A percentile compares a stretch with the other conserved stretches of the same genome.
Conservation (phyloP, 768 basidiomycete genomes). For the Lentinula sp. region DNA sequence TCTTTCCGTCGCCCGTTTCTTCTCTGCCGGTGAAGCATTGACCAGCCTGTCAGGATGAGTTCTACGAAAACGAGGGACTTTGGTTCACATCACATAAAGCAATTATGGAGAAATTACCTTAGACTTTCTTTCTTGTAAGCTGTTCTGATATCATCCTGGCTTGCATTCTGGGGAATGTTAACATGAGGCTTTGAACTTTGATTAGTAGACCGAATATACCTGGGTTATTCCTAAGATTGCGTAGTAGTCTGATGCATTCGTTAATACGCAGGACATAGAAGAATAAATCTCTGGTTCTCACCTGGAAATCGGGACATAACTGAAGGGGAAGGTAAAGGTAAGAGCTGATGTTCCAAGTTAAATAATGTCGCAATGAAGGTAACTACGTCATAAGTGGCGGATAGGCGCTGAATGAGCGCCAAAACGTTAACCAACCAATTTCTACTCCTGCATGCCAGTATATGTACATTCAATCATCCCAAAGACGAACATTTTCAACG, state of each 20-base stretch:
- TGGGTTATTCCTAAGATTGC: background rate
- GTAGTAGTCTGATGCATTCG: background rate
- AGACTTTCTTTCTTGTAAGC: constrained; percentile 80
- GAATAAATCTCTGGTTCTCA: background rate
- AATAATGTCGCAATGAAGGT: background rate
- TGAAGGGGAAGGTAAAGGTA: background rate
- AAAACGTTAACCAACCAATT: too few species aligned
- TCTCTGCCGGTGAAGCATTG: constrained; percentile 67
- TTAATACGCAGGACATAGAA: background rate
- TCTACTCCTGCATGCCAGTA: too few species aligned
- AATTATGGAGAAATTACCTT: constrained; percentile 33
- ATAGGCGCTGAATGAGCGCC: too few species aligned
- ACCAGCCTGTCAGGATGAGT: constrained; percentile 85
- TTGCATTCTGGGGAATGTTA: constrained; percentile 44
- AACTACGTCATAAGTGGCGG: background rate
- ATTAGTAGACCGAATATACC: background rate
- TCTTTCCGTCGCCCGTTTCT: constrained; percentile 68
- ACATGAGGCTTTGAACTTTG: background rate
- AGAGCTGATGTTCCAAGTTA: background rate
- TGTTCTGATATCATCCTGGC: constrained; percentile 64
- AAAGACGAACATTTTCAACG: too few species aligned
- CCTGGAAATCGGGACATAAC: constrained; percentile 3
- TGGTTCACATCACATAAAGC: constrained; percentile 2
- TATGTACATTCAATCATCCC: too few species aligned
- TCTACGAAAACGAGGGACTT: constrained; percentile 30